A percentile compares a stretch with the other conserved stretches of the same genome.
phyloP scores from a whole-genome alignment of 768 basidiomycete genomes.

The Kwoniella heveanensis region DNA sequence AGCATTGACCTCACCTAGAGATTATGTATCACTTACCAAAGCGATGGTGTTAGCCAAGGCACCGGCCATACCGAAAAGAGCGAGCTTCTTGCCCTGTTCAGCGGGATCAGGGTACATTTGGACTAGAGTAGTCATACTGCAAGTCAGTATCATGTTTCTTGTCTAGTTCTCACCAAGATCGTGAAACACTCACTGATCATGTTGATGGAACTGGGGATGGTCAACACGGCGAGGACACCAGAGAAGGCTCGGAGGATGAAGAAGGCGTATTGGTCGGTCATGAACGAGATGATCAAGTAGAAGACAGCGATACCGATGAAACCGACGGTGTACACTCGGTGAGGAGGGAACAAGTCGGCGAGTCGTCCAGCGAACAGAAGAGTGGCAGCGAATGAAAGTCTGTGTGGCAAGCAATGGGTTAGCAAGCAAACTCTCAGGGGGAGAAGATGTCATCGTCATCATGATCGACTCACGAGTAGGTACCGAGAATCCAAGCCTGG shows the following conservation, averaged over 20 bases:
- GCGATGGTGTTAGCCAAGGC: slow-evolving; percentile 49
- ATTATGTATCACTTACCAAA: slow-evolving; percentile 14
- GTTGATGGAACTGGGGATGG: slow-evolving; percentile 50
- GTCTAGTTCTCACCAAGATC: not conserved
- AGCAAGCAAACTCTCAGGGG: no score
- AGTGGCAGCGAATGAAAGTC: slow-evolving; percentile 23
- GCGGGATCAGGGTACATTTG: slow-evolving; percentile 49
- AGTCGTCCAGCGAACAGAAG: slow-evolving; percentile 48
- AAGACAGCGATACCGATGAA: slow-evolving; percentile 50
- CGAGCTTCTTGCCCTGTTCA: slow-evolving; percentile 49
- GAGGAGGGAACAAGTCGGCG: slow-evolving; percentile 47
- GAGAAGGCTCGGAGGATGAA: slow-evolving; percentile 52
- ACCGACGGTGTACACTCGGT: slow-evolving; percentile 49
- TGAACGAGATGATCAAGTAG: slow-evolving; percentile 52
- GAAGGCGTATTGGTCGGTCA: slow-evolving; percentile 48
- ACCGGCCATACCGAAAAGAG: slow-evolving; percentile 50
- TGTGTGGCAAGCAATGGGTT: not conserved
- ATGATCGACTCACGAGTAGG: slow-evolving; percentile 37
- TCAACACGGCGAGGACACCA: slow-evolving; percentile 45
- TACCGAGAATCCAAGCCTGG: slow-evolving; percentile 49
- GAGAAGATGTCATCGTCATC: no score
- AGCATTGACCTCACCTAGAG: not conserved
- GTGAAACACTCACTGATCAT: slow-evolving; percentile 34
- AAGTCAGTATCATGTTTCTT: not conserved
- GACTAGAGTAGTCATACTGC: slow-evolving; percentile 10